Evolutionary conservation across 2,329 filamentous ascomycete species (phyloP), one percentile per base, ranked within the genome.

Genomic region (Nannizziopsis arthrosporioides): DNA sequence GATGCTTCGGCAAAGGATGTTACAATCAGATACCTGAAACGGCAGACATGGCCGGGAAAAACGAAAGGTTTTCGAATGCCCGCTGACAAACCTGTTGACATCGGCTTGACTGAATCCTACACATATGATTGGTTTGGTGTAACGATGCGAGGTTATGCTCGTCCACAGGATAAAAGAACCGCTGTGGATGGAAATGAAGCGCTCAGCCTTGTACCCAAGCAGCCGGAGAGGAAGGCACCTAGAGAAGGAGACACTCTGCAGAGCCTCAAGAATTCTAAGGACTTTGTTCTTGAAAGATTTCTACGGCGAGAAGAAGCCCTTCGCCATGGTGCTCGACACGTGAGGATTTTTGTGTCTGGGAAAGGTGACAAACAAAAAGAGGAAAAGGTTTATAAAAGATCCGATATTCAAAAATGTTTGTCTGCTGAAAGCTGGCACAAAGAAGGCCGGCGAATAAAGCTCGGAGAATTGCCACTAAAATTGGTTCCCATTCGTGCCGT

Each of bases 351-450:
- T 64, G 78, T 73, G 3, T 79, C 80, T 41, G 81, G 78, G 8
- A 94, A 90, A 64, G 84, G 82, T 11, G 78, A 80, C 39, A 83
- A 82, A 41, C 68, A 76, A 2, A 83, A 82, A 39, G 78, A 85
- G 50, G 87, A 94, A 61, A 81, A 85, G 1, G 87, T 96, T 0
- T 96, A 80, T 61, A 75, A 75, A 0, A 81, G 90, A 31, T 76
- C 77, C 46, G 89, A 96, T 55, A 80, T 96, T 0, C 79, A 89
- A 2, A 74, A 77, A 35, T 94, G 93, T 63, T 89, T 94, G 64
- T 93, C 86, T 22, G 84, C 85, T 1, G 92, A 98, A 63, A 94
- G 86, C 1, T 98, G 92, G 92, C 92, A 96, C 63, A 95, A 95
- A 63, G 90, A 95, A 70, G 92, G 92, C 0, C 78, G 90, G 9